Evolutionary conservation across 2,329 filamentous ascomycete species (phyloP).

Genomic region (Venturia oleaginea): DNA sequence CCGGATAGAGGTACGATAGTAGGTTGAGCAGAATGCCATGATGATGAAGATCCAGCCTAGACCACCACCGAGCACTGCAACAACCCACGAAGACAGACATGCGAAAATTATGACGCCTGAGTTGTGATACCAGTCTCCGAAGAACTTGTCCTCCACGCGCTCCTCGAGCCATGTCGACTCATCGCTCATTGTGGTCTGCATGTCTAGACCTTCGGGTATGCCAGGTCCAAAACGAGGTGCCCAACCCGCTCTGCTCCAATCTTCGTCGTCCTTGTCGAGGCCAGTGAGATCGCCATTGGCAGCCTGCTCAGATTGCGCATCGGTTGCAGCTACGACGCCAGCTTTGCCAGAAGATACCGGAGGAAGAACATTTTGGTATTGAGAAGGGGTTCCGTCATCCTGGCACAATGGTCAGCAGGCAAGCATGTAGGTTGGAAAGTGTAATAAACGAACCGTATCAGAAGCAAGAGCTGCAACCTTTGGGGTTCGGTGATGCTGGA

Average conservation of each 20-base stretch:
- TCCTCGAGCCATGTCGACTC: slow-evolving; percentile 82
- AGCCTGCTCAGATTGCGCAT: slow-evolving; percentile 41
- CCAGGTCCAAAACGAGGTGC: slow-evolving; percentile 65
- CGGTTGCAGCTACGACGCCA: slow-evolving; percentile 50
- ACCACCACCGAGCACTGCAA: slow-evolving; percentile 82
- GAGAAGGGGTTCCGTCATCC: slow-evolving; percentile 57
- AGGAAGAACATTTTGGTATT: slow-evolving; percentile 77
- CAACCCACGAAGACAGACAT: slow-evolving; percentile 80
- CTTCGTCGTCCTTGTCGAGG: slow-evolving; percentile 43
- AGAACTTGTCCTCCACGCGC: slow-evolving; percentile 79
- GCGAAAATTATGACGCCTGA: slow-evolving; percentile 89
- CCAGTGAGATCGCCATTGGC: slow-evolving; percentile 43
- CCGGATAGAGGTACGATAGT: slow-evolving; percentile 91
- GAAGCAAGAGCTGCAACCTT: slow-evolving; percentile 60
- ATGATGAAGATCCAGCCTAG: slow-evolving; percentile 88
- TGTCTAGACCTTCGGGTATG: slow-evolving; percentile 45
- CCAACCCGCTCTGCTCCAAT: slow-evolving; percentile 64
- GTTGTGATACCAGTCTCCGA: slow-evolving; percentile 98
- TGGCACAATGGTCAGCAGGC: not conserved
- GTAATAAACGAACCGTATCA: slow-evolving; percentile 45
- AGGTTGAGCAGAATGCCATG: slow-evolving; percentile 86
- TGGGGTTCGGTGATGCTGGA: not conserved
- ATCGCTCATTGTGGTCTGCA: slow-evolving; percentile 63
- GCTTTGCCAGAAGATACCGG: slow-evolving; percentile 52
- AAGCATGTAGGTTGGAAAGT: slow-evolving; percentile 24